Evolutionary conservation across 805 yeast species (phyloP).

Genomic region (Naumovozyma dairenensis): DNA sequence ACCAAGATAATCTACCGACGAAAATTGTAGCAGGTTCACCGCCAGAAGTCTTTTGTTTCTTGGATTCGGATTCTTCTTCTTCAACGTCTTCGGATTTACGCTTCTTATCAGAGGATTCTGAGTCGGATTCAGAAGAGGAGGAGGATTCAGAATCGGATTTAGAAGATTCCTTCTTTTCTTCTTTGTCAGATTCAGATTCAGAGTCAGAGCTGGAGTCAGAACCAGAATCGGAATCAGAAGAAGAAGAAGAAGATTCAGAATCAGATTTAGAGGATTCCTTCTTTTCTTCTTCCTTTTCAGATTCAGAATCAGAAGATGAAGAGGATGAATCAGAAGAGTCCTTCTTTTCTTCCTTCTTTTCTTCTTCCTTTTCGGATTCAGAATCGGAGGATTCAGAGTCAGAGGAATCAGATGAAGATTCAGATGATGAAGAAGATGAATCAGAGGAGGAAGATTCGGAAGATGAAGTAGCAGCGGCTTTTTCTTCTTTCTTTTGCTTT

Average conservation of each 20-base stretch:
- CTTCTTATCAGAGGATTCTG: constrained; percentile 20
- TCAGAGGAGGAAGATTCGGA: constrained; percentile 11
- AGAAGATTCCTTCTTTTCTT: constrained; percentile 21
- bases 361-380: constrained; percentile 12
- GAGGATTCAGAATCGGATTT: constrained; percentile 6
- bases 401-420: constrained; percentile 13
- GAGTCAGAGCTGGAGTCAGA: constrained; percentile 15
- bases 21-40: constrained; percentile 81
- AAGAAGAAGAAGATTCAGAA: constrained; percentile 5
- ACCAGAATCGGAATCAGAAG: constrained; percentile 33
- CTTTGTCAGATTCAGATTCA: constrained; percentile 13
- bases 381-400: constrained; percentile 34
- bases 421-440: constrained; percentile 25
- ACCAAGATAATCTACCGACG: constrained; percentile 97
- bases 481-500: constrained; percentile 17
- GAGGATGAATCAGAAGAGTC: constrained; percentile 12
- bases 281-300: constrained; percentile 29
- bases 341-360: constrained; percentile 11
- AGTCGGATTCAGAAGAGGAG: constrained; percentile 9
- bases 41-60: constrained; percentile 44
- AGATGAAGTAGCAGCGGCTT: constrained; percentile 13
- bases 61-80: constrained; percentile 30
- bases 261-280: constrained; percentile 22
- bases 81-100: constrained; percentile 29
- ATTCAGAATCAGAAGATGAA: constrained; percentile 19